These are phyloP conservation scores for Hanseniaspora valbyensis DNA, from an alignment of 805 yeast genomes.

Conservation along the genomic window DNA sequence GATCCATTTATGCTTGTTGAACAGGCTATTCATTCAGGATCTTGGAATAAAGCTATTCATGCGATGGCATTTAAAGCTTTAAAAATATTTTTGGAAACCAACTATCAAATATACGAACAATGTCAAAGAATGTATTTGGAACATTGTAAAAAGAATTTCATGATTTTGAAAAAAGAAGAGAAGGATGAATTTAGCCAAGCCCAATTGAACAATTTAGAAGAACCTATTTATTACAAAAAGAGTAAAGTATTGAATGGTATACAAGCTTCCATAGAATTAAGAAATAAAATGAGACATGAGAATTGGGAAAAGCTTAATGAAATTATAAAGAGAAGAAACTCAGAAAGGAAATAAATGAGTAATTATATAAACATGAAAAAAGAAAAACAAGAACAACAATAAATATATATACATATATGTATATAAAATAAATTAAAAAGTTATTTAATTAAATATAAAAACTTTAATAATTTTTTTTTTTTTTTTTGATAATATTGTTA, in stretches of 20 bases:
- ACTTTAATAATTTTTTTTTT: too few relatives aligned
- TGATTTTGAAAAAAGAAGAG: conserved; percentile 48
- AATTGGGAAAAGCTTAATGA: conserved; percentile 64
- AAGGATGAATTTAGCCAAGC: not conserved
- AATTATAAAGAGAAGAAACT: conserved; percentile 35
- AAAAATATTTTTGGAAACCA: conserved; percentile 84
- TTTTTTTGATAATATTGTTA: too few relatives aligned
- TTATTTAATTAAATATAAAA: too few relatives aligned
- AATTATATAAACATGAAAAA: not conserved
- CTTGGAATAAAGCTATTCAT: conserved; percentile 92
- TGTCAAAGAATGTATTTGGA: conserved; percentile 82
- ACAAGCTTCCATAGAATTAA: conserved; percentile 15
- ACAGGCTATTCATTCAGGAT: conserved; percentile 39
- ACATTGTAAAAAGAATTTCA: conserved; percentile 60
- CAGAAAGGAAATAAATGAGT: conserved; percentile 17
- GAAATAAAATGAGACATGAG: conserved; percentile 25
- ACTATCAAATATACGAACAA: conserved; percentile 81
- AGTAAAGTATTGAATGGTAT: conserved; percentile 13
- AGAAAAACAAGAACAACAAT: not conserved
- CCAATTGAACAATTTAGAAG: not conserved
- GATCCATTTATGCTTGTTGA: conserved; percentile 32
- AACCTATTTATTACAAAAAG: not conserved
- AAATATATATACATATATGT: not conserved
- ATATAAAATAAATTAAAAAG: too few relatives aligned
- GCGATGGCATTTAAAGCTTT: conserved; percentile 83